A percentile compares a stretch with the other conserved stretches of the same genome.
Conservation (phyloP, 106 monocot species). For the Dendrobium huoshanense region DNA sequence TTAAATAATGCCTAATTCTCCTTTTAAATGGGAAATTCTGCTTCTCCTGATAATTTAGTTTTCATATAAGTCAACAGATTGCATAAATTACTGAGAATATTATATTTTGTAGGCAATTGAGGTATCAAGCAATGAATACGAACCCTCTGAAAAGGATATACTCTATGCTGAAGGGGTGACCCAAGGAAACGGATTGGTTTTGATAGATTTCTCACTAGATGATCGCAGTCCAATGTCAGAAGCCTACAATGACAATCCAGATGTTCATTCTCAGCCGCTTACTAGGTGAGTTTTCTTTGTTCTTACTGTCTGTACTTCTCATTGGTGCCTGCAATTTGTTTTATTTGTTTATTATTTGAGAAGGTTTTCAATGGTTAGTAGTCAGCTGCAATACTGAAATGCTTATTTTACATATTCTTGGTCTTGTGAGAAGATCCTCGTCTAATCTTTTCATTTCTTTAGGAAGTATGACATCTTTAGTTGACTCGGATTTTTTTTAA, state of each 20-base stretch:
- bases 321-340: neutral
- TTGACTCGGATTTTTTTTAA: too few species aligned
- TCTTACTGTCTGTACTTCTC: neutral
- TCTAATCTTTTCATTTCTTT: neutral
- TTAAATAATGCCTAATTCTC: conserved; percentile 1
- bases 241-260: conserved; percentile 56
- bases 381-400: neutral
- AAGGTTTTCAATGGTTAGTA: neutral
- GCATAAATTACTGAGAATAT: neutral
- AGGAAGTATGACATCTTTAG: neutral
- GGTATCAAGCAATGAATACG: conserved; percentile 92
- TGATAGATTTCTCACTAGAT: conserved; percentile 87
- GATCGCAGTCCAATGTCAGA: conserved; percentile 77
- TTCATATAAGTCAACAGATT: neutral
- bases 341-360: neutral
- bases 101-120: conserved; percentile 63
- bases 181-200: conserved; percentile 87
- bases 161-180: conserved; percentile 87
- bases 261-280: conserved; percentile 51
- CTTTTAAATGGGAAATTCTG: neutral
- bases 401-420: neutral
- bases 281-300: conserved; percentile 41
- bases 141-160: conserved; percentile 85
- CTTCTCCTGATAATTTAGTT: neutral
- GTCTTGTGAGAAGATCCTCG: neutral